phyloP scores from a whole-genome alignment of 2,329 filamentous ascomycete species.

The Laburnicola sp. region DNA sequence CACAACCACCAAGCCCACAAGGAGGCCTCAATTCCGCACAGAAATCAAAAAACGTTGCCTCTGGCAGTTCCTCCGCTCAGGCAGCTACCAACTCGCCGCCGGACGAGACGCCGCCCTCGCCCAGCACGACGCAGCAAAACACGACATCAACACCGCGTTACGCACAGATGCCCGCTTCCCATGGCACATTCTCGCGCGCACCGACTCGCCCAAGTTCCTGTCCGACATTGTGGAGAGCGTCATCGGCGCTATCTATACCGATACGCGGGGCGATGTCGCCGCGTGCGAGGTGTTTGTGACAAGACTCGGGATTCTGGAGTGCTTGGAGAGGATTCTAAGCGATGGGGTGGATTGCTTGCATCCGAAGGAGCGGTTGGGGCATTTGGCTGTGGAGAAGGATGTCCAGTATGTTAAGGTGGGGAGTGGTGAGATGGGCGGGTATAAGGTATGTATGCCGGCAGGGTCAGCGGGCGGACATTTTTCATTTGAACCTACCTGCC shows the following conservation, averaged over 20 bases:
- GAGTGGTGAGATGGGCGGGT: slow-evolving; percentile 4
- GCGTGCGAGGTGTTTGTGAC: slow-evolving; percentile 64
- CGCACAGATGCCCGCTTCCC: slow-evolving; percentile 63
- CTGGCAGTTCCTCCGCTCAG: slow-evolving; percentile 71
- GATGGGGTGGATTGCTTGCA: slow-evolving; percentile 59
- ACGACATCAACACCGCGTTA: slow-evolving; percentile 57
- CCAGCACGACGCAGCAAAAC: slow-evolving; percentile 56
- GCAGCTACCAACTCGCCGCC: slow-evolving; percentile 52
- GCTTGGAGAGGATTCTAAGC: slow-evolving; percentile 63
- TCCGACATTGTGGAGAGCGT: slow-evolving; percentile 82
- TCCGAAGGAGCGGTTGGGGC: slow-evolving; percentile 70
- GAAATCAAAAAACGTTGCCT: too few species aligned
- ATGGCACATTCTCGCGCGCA: slow-evolving; percentile 70
- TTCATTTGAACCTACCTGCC: too few species aligned
- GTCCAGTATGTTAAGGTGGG: slow-evolving; percentile 57
- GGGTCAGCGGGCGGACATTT: too few species aligned
- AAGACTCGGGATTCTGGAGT: slow-evolving; percentile 65
- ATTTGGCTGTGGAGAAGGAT: slow-evolving; percentile 56
- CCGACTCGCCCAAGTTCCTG: slow-evolving; percentile 74
- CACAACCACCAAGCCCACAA: too few species aligned
- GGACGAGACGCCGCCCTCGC: slow-evolving; percentile 51
- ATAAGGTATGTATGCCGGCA: slow-evolving; percentile 8
- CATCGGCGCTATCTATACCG: slow-evolving; percentile 81
- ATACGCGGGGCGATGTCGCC: slow-evolving; percentile 57
- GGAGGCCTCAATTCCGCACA: too few species aligned